Percentiles rank a stretch among this genome's conserved stretches.
Evolutionary conservation across 768 basidiomycete genomes (phyloP).

Genomic region (Termitomyces sp.): DNA sequence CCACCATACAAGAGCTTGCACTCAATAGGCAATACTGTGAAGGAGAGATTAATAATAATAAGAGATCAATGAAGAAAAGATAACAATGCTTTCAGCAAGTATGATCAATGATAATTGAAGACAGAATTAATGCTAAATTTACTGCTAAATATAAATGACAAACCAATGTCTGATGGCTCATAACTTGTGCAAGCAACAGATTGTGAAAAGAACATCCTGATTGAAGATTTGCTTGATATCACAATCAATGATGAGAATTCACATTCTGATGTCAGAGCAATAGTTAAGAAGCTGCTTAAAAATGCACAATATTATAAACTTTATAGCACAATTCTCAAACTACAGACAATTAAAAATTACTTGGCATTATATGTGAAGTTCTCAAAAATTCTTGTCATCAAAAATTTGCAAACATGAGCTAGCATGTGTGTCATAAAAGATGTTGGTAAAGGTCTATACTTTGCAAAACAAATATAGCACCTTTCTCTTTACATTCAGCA

Average conservation of each 20-base stretch:
- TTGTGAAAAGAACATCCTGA: not conserved
- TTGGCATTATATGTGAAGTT: slow-evolving; percentile 5
- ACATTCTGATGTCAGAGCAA: not conserved
- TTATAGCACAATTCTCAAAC: slow-evolving; percentile 8
- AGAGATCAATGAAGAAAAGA: too few relatives aligned
- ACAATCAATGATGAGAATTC: not conserved
- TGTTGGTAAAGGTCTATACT: not conserved
- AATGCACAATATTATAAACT: slow-evolving; percentile 4
- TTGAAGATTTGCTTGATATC: not conserved
- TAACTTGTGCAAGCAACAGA: too few relatives aligned
- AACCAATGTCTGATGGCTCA: too few relatives aligned
- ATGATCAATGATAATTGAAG: too few relatives aligned
- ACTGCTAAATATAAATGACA: too few relatives aligned
- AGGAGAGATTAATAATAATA: too few relatives aligned
- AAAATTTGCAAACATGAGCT: slow-evolving; percentile 1
- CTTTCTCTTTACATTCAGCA: too few relatives aligned
- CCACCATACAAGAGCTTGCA: too few relatives aligned
- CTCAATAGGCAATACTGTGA: too few relatives aligned
- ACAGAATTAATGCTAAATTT: too few relatives aligned
- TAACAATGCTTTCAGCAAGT: too few relatives aligned
- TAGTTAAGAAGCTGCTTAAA: not conserved
- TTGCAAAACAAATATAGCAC: too few relatives aligned
- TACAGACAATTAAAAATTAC: slow-evolving; percentile 9
- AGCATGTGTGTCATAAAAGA: not conserved
- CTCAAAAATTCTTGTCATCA: not conserved